Evolutionary conservation across 768 basidiomycete species (phyloP), one percentile per base, ranked within the genome.

Genomic region (Grammothele lineata): DNA sequence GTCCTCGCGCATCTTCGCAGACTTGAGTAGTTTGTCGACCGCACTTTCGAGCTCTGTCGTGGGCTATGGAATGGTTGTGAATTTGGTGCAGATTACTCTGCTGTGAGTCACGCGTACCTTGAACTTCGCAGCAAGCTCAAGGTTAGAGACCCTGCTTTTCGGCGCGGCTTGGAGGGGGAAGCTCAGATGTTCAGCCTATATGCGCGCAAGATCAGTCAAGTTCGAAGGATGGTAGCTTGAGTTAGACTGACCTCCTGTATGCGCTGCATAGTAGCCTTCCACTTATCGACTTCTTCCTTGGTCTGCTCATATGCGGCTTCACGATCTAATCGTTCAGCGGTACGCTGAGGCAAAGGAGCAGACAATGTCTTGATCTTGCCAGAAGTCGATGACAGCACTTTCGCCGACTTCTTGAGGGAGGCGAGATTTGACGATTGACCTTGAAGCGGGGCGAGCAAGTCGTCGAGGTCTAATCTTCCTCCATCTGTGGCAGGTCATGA

Each of bases 291-390:
- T 64, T 97, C 94, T 52, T 80, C 77, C 62, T 90, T 92, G 4
- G 94, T 97, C 66, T 88, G 78, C 58, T 93, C 92, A 62, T 95
- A 96, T 0, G 95, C 95, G 7, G 93, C 95, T 61, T 92, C 84
- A 40, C 95, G 83, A 56, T 96, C 92, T 1, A 97, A 70, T 36
- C 88, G 84, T 51, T 96, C 93, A 62, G 96, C 90, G 0, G 85
- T 79, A 25, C 92, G 78, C 18, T 85, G 83, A 8, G 92, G 92
- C 0, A 99, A 70, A 0, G 95, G 95, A 0, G 90, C 91, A 4
- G 90, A 69, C 5, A 95, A 73, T 0, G 85, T 72, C 51, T 76
- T 74, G 19, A 68, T 72, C 58, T 84, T 85, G 27, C 73, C 71
- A 0, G 76, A 74, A 0, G 76, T 68, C 0, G 74, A 64, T 2